phyloP scores from a whole-genome alignment of 208 protist species.

The Leishmania tropica region DNA sequence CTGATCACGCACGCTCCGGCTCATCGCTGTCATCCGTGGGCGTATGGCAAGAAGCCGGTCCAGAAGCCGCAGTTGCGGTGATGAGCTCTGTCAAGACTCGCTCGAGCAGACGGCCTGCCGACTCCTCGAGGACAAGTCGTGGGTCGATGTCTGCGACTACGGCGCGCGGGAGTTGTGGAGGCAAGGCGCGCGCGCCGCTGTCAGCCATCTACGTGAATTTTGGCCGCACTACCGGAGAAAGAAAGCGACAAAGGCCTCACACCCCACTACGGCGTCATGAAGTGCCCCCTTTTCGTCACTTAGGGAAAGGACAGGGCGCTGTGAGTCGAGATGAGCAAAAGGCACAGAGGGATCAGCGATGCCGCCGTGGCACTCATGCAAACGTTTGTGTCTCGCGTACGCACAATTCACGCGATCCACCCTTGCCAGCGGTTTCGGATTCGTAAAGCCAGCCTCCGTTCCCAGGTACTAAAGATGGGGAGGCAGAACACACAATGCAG shows the following conservation, averaged over 20 bases:
- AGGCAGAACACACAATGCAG: background rate
- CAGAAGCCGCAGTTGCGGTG: background rate
- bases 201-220: background rate
- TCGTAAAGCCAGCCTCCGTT: background rate
- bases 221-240: background rate
- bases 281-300: too few species aligned
- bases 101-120: slow-evolving; percentile 34
- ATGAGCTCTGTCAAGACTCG: slow-evolving; percentile 37
- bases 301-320: background rate
- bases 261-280: background rate
- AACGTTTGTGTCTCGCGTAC: background rate
- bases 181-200: slow-evolving; percentile 6
- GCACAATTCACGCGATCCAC: background rate
- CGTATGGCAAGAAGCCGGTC: background rate
- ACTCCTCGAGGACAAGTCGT: slow-evolving; percentile 42
- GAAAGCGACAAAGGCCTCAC: background rate
- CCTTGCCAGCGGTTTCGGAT: background rate
- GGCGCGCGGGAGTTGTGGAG: slow-evolving; percentile 33
- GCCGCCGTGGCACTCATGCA: background rate
- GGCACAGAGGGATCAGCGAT: background rate
- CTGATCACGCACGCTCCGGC: slow-evolving; percentile 39
- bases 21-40: slow-evolving; percentile 10
- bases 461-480: background rate
- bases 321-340: background rate
- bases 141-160: slow-evolving; percentile 45